These are phyloP conservation scores for Cladobotryum protrusum DNA, from an alignment of 2,329 filamentous ascomycete genomes.

Conservation along the genomic window DNA sequence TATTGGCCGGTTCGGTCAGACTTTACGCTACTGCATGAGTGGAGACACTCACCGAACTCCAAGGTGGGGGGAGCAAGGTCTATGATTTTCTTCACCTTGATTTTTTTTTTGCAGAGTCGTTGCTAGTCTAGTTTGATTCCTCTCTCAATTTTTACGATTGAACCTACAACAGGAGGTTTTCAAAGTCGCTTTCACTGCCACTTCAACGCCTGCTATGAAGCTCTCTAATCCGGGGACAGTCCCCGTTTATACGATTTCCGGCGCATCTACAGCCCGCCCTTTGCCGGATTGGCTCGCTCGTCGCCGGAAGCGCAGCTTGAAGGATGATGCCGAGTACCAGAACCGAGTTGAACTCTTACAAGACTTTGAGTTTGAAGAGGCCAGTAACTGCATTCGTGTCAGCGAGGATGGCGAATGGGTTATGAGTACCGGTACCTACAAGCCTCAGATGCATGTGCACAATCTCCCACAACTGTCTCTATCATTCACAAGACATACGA, in stretches of 20 bases:
- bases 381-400: slow-evolving; percentile 80
- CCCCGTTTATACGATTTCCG: slow-evolving; percentile 91
- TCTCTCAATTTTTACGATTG: too few relatives aligned
- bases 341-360: slow-evolving; percentile 92
- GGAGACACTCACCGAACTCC: slow-evolving; percentile 10
- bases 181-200: not conserved
- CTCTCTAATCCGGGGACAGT: slow-evolving; percentile 76
- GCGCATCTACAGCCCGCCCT: slow-evolving; percentile 77
- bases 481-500: slow-evolving; percentile 90
- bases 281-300: slow-evolving; percentile 94
- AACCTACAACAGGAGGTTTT: too few relatives aligned
- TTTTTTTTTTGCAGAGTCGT: slow-evolving; percentile 9
- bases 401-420: slow-evolving; percentile 97
- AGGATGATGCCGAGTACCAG: slow-evolving; percentile 86
- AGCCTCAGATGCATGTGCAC: slow-evolving; percentile 76
- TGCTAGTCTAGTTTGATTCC: too few relatives aligned
- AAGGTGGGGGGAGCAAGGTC: slow-evolving; percentile 2
- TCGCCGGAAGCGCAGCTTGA: slow-evolving; percentile 82
- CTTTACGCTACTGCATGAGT: slow-evolving; percentile 9
- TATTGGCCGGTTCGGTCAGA: slow-evolving; percentile 13
- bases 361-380: slow-evolving; percentile 96
- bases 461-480: slow-evolving; percentile 87
- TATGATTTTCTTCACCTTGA: slow-evolving; percentile 14
- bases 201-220: slow-evolving; percentile 54
- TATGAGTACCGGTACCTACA: slow-evolving; percentile 81